Percentiles rank a stretch among this genome's conserved stretches.
phyloP scores from a whole-genome alignment of 83 land plant genomes.

The Isoetes engelmannii region DNA sequence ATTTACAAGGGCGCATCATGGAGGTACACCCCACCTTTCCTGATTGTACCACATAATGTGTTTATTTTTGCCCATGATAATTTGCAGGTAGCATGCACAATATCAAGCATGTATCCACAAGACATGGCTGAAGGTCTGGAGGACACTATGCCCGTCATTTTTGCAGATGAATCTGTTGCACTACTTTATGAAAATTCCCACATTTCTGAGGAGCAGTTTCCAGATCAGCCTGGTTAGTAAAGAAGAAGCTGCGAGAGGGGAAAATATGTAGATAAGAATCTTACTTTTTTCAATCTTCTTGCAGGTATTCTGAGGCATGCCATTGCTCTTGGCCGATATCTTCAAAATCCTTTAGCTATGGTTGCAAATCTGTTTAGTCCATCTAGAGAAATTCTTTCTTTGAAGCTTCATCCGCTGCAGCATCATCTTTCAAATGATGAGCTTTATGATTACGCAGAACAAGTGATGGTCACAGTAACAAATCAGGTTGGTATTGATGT shows the following conservation, averaged over 20 bases:
- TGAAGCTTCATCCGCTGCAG: constrained; percentile 65
- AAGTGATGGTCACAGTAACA: constrained; percentile 79
- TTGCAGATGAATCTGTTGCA: constrained; percentile 81
- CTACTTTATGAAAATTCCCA: constrained; percentile 81
- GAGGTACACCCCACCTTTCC: constrained; percentile 40
- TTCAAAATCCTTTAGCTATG: constrained; percentile 93
- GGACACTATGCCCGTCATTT: constrained; percentile 34
- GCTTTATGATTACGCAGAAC: constrained; percentile 70
- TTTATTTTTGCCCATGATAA: neutral
- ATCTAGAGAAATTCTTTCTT: constrained; percentile 81
- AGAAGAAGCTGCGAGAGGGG: neutral
- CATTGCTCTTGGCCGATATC: constrained; percentile 85
- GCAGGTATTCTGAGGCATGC: constrained; percentile 89
- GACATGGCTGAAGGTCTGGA: constrained; percentile 75
- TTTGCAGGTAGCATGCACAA: constrained; percentile 58
- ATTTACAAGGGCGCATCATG: constrained; percentile 55
- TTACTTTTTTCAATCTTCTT: neutral
- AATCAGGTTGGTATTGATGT: constrained; percentile 81
- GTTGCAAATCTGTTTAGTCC: constrained; percentile 89
- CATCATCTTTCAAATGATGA: constrained; percentile 69
- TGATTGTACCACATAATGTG: too few relatives aligned
- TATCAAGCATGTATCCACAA: constrained; percentile 71
- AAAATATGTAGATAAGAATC: neutral
- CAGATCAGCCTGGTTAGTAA: constrained; percentile 61
- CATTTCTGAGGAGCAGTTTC: constrained; percentile 78